Conservation (phyloP, 2,329 filamentous ascomycete genomes). For the Ustulina deusta region DNA sequence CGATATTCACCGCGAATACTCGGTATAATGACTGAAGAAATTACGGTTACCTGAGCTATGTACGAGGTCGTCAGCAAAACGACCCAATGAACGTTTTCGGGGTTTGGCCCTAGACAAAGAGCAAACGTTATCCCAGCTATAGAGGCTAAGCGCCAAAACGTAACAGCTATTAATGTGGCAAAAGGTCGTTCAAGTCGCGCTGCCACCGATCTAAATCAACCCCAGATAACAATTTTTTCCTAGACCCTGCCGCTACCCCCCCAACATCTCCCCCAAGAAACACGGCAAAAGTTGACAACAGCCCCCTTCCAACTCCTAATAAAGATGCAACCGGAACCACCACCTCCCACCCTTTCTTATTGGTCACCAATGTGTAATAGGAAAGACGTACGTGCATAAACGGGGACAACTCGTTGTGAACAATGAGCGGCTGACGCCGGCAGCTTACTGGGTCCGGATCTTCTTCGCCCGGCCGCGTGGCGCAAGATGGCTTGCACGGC, state of each 20-base stretch:
- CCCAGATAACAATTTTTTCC: conserved; percentile 19
- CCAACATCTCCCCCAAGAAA: neutral
- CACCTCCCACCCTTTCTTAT: neutral
- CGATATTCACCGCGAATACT: neutral
- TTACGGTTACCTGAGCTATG: conserved; percentile 11
- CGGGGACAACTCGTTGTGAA: neutral
- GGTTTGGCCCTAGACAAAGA: neutral
- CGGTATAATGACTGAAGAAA: neutral
- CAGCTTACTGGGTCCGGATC: conserved; percentile 23
- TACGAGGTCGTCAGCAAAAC: conserved; percentile 8
- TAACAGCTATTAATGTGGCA: conserved; percentile 18
- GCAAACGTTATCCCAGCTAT: conserved; percentile 8
- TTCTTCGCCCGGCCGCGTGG: conserved; percentile 49
- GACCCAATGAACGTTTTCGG: conserved; percentile 20
- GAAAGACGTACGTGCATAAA: conserved; percentile 22
- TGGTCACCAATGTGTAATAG: conserved; percentile 21
- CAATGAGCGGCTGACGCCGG: neutral
- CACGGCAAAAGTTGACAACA: conserved; percentile 2
- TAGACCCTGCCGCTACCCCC: neutral
- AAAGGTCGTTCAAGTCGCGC: conserved; percentile 1
- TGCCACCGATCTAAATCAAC: neutral
- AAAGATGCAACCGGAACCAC: conserved; percentile 32
- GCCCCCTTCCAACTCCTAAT: conserved; percentile 28
- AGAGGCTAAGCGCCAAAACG: conserved; percentile 17
- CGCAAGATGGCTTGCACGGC: conserved; percentile 45